Evolutionary conservation across 371 early-diverging fungal genomes (phyloP).

Genomic region (Mucor plumbeus): DNA sequence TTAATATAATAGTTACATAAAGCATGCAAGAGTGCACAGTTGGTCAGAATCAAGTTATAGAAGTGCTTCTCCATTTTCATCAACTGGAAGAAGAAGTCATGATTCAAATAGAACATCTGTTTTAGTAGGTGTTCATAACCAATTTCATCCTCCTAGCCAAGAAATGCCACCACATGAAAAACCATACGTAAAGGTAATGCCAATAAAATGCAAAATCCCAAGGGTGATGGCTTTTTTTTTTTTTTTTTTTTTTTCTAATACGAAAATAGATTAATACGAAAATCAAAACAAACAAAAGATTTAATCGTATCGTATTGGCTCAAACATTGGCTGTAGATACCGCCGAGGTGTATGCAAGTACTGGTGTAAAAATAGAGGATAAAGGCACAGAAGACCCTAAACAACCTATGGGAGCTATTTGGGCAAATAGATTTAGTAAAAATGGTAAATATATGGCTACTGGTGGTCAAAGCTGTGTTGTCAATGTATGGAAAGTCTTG

Average conservation of each 20-base stretch:
- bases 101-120: slow-evolving; percentile 13
- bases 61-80: background rate
- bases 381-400: slow-evolving; percentile 10
- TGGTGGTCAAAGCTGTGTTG: slow-evolving; percentile 74
- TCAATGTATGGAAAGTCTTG: slow-evolving; percentile 76
- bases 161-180: slow-evolving; percentile 32
- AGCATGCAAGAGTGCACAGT: slow-evolving; percentile 21
- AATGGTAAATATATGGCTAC: slow-evolving; percentile 82
- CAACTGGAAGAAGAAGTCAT: slow-evolving; percentile 3
- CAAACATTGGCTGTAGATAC: slow-evolving; percentile 37
- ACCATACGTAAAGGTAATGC: slow-evolving; percentile 44
- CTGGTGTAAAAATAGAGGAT: background rate
- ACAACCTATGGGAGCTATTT: slow-evolving; percentile 38
- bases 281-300: slow-evolving; percentile 35
- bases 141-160: slow-evolving; percentile 14
- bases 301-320: slow-evolving; percentile 37
- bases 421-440: slow-evolving; percentile 73
- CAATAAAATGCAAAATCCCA: background rate
- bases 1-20: background rate
- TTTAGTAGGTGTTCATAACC: slow-evolving; percentile 17
- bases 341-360: slow-evolving; percentile 10
- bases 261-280: slow-evolving; percentile 38
- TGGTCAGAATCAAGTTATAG: slow-evolving; percentile 22
- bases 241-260: background rate
- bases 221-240: background rate